Evolutionary conservation across 768 basidiomycete genomes (phyloP), one percentile per base, ranked within the genome.

Genomic region (Hericium erinaceus): DNA sequence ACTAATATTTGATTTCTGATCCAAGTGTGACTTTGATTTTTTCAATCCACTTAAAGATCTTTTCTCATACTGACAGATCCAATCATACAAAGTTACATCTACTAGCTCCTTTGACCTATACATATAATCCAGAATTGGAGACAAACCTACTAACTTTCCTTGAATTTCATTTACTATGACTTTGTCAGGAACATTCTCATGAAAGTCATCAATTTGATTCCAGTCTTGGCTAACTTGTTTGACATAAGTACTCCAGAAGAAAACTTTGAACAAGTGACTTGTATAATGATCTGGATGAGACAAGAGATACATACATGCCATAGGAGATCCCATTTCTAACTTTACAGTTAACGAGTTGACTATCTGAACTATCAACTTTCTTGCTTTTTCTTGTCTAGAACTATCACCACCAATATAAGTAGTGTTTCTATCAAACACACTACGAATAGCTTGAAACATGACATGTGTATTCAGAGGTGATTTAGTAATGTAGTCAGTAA

Each of bases 401-500:
- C 1, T 18, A n/a, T 57, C 54, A 3, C 58, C 58, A 2, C 49
- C 48, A 6, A 70, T 39, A 33, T 69, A 57, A 16, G 70, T 64
- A 38, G 49, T 12, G 46, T 65, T 64, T 48, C 54, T 67, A 3
- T 61, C 39, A 59, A 70, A 67, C 7, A 71, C 60, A 11, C 33
- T 55, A 4, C 55, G 48, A 0, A 72, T 60, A 8, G 69, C 57
- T 0, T 74, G 66, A 64, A 77, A 76, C 26, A 75, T 66, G 13
- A 63, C 64, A 61, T 74, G 67, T 0, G 72, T 74, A 48, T 76
- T 78, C 13, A 79, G 57, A 2, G 62, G 46, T 0, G 65, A 48
- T 59, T 79, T 79, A 0, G 74, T 76, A 0, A 78, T 67, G 61
- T 79, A 79, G 39, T 79, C 74, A 4, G 75, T 67, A 0, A 76